Evolutionary conservation across 441 rosid species (phyloP).

Genomic region (Iberis amara): DNA sequence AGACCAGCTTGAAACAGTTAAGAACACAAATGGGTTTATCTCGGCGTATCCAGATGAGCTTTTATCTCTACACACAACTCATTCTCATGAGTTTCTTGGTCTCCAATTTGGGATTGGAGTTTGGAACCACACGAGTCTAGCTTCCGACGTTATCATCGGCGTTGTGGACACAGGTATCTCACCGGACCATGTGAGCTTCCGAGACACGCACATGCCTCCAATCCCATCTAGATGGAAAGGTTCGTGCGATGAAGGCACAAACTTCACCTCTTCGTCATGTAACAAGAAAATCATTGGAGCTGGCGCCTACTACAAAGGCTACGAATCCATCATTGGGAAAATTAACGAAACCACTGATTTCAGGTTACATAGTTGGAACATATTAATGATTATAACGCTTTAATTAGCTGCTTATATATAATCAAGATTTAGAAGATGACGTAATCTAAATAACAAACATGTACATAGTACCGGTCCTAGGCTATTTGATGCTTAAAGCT

Average conservation of each 20-base stretch:
- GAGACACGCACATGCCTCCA: slow-evolving; percentile 40
- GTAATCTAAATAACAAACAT: too few species aligned
- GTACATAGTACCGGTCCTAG: too few species aligned
- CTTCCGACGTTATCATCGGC: slow-evolving; percentile 53
- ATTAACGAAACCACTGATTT: slow-evolving; percentile 43
- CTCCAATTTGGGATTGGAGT: slow-evolving; percentile 39
- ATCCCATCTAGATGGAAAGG: slow-evolving; percentile 60
- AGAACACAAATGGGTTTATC: slow-evolving; percentile 47
- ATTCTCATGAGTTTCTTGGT: slow-evolving; percentile 47
- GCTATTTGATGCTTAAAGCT: too few species aligned
- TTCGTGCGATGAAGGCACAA: slow-evolving; percentile 44
- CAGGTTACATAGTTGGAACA: slow-evolving; percentile 20
- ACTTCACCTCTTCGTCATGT: slow-evolving; percentile 43
- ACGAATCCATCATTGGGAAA: slow-evolving; percentile 35
- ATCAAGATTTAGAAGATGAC: too few species aligned
- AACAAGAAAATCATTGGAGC: slow-evolving; percentile 65
- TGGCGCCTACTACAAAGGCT: slow-evolving; percentile 41
- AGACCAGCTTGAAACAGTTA: slow-evolving; percentile 45
- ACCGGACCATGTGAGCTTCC: slow-evolving; percentile 59
- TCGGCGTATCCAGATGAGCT: slow-evolving; percentile 64
- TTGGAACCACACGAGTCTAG: slow-evolving; percentile 34
- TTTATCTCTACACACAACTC: slow-evolving; percentile 56
- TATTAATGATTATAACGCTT: too few species aligned
- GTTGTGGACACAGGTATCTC: slow-evolving; percentile 57
- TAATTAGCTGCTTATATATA: too few species aligned